phyloP scores from a whole-genome alignment of 2,329 filamentous ascomycete genomes.

The Trichoderma arundinaceum region DNA sequence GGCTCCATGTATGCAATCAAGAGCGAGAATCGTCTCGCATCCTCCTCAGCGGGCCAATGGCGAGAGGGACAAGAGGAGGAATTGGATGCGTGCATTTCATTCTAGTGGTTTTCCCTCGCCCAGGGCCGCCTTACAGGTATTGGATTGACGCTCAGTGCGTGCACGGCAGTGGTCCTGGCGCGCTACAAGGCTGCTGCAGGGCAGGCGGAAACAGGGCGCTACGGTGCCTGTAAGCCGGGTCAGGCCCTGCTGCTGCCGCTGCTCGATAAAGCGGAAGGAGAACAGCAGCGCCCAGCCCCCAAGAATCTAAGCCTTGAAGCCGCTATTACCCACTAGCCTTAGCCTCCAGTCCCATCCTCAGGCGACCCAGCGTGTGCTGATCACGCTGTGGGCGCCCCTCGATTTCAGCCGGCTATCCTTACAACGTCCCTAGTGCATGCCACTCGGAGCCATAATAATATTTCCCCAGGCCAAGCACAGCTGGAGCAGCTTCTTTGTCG shows the following conservation, averaged over 20 bases:
- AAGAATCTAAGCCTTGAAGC: background rate
- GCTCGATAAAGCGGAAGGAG: background rate
- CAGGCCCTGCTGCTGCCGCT: no score
- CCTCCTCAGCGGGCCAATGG: no score
- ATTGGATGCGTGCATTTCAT: no score
- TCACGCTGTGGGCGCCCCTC: constrained; percentile 23
- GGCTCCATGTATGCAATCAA: no score
- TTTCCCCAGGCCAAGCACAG: constrained; percentile 12
- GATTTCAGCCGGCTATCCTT: constrained; percentile 19
- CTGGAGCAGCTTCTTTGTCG: constrained; percentile 18
- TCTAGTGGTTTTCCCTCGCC: no score
- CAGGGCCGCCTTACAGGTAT: no score
- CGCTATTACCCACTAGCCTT: constrained; percentile 8
- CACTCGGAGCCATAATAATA: constrained; percentile 3
- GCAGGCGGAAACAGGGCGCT: no score
- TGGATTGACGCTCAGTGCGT: no score
- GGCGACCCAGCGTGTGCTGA: constrained; percentile 17
- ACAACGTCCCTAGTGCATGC: constrained; percentile 1
- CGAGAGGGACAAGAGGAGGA: no score
- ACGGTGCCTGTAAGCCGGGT: background rate
- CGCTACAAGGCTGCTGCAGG: no score
- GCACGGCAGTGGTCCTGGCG: no score
- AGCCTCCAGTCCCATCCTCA: background rate
- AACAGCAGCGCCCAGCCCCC: constrained; percentile 15
- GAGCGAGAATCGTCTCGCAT: no score